These are phyloP conservation scores for Geosmithia morbida DNA, from an alignment of 2,329 filamentous ascomycete species.

Conservation along the genomic window DNA sequence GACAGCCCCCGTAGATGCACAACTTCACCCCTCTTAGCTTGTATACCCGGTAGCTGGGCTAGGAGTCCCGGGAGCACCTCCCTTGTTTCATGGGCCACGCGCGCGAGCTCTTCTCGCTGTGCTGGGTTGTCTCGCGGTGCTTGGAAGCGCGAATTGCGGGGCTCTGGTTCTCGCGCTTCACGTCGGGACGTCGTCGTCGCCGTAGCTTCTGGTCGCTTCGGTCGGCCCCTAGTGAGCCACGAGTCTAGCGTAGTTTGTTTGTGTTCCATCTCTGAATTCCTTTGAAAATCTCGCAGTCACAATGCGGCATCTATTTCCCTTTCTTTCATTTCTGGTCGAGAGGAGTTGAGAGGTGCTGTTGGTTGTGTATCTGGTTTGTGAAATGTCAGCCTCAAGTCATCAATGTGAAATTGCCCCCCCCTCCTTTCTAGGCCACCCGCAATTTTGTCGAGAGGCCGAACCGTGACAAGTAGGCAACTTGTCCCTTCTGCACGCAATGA, in stretches of 20 bases:
- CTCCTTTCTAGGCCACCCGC: too few relatives aligned
- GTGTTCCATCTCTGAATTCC: background rate
- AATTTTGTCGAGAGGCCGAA: too few relatives aligned
- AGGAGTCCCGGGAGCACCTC: conserved; percentile 30
- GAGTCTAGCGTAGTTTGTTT: conserved; percentile 12
- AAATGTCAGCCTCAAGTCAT: too few relatives aligned
- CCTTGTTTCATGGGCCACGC: conserved; percentile 31
- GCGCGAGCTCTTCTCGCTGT: conserved; percentile 16
- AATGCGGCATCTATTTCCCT: too few relatives aligned
- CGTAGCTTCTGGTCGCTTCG: background rate
- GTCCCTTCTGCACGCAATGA: too few relatives aligned
- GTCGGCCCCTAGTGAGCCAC: conserved; percentile 9
- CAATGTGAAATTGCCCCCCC: too few relatives aligned
- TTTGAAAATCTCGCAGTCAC: too few relatives aligned
- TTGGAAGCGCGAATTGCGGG: background rate
- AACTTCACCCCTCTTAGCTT: conserved; percentile 20
- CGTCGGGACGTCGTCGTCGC: background rate
- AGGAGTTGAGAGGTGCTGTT: too few relatives aligned
- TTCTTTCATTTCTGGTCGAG: too few relatives aligned
- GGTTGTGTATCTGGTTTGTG: too few relatives aligned
- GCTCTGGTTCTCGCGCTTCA: background rate
- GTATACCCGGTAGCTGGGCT: conserved; percentile 22
- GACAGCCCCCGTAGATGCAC: conserved; percentile 20
- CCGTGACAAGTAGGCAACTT: too few relatives aligned
- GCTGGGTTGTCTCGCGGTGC: background rate